phyloP scores from a whole-genome alignment of 1,284 basidiomycete species.

The Leccinum brunneo-olivaceum region DNA sequence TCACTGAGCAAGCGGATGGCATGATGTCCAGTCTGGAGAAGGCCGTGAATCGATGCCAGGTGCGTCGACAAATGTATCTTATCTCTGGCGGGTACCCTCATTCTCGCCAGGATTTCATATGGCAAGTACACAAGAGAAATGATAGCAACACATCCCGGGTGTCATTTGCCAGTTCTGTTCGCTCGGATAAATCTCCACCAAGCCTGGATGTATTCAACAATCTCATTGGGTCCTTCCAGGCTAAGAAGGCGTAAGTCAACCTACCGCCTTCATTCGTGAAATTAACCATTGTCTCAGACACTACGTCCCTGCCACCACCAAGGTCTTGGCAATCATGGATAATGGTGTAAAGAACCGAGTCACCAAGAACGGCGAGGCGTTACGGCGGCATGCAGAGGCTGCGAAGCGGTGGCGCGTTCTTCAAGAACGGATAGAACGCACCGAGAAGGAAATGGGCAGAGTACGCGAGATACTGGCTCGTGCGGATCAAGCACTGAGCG shows the following conservation, averaged over 20 bases:
- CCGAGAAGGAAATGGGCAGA: slow-evolving; percentile 76
- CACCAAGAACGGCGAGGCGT: slow-evolving; percentile 90
- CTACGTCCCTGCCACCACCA: slow-evolving; percentile 88
- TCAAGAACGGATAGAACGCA: slow-evolving; percentile 67
- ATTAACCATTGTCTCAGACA: slow-evolving; percentile 42
- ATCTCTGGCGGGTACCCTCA: not conserved
- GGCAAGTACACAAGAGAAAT: slow-evolving; percentile 61
- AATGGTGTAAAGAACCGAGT: slow-evolving; percentile 86
- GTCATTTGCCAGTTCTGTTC: slow-evolving; percentile 41
- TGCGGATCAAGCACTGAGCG: slow-evolving; percentile 52
- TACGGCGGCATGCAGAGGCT: slow-evolving; percentile 81
- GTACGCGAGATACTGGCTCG: slow-evolving; percentile 56
- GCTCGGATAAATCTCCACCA: slow-evolving; percentile 45
- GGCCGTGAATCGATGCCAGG: slow-evolving; percentile 79
- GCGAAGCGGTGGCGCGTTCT: slow-evolving; percentile 78
- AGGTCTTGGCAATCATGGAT: slow-evolving; percentile 89
- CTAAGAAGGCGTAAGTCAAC: slow-evolving; percentile 71
- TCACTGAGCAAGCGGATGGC: slow-evolving; percentile 86
- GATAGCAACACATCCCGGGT: slow-evolving; percentile 42
- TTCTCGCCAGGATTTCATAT: slow-evolving; percentile 65
- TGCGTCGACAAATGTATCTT: slow-evolving; percentile 30
- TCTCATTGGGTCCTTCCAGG: slow-evolving; percentile 68
- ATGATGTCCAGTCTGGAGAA: slow-evolving; percentile 97
- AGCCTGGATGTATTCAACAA: slow-evolving; percentile 58
- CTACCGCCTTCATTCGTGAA: slow-evolving; percentile 5